Evolutionary conservation across 345 rosid genomes (phyloP).

Genomic region (Salix dunnii): DNA sequence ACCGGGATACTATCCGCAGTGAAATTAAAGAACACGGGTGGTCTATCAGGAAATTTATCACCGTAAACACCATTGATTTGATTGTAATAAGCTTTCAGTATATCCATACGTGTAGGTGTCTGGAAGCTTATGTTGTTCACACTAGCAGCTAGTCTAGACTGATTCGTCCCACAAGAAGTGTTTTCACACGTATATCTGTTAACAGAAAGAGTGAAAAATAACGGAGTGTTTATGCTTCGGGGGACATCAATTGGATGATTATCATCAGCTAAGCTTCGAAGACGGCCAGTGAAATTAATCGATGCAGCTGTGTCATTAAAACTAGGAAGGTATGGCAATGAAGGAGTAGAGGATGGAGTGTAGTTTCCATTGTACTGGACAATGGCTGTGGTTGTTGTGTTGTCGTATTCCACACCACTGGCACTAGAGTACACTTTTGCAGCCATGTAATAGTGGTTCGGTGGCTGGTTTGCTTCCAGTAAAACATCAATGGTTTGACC

Average conservation of each 20-base stretch:
- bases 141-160: conserved; percentile 33
- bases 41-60: conserved; percentile 45
- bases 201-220: conserved; percentile 39
- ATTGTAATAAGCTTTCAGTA: conserved; percentile 47
- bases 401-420: conserved; percentile 14
- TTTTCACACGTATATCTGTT: conserved; percentile 32
- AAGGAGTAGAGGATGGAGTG: background rate
- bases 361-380: conserved; percentile 32
- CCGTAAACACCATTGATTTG: conserved; percentile 21
- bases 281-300: conserved; percentile 14
- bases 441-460: conserved; percentile 47
- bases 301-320: conserved; percentile 37
- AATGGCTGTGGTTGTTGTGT: conserved; percentile 39
- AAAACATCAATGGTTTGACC: conserved; percentile 57
- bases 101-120: conserved; percentile 19
- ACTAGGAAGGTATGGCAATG: conserved; percentile 44
- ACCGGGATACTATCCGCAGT: conserved; percentile 29
- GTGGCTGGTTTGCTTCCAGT: conserved; percentile 41
- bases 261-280: conserved; percentile 21
- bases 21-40: conserved; percentile 40
- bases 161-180: conserved; percentile 28
- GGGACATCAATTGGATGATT: conserved; percentile 40
- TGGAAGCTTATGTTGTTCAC: conserved; percentile 44
- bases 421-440: conserved; percentile 38
- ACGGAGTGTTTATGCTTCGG: conserved; percentile 17